Percentiles rank a stretch among this genome's conserved stretches.
Evolutionary conservation across 2,329 filamentous ascomycete species (phyloP).

Genomic region (Harringtonia aguacate): DNA sequence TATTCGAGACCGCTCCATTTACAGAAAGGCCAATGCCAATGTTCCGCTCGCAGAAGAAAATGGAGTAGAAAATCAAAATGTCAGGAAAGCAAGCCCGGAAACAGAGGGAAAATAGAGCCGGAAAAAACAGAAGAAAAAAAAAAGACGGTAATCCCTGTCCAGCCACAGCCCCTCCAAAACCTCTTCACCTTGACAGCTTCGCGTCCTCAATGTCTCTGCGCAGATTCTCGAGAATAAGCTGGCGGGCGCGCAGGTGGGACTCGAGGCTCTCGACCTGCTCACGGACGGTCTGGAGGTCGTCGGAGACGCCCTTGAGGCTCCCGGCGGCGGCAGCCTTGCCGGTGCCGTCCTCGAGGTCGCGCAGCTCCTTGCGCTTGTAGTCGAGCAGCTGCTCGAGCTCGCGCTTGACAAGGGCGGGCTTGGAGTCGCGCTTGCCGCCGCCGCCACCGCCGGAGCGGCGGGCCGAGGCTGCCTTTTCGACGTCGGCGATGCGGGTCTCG

Average conservation of each 20-base stretch:
- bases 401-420: slow-evolving; percentile 84
- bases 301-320: slow-evolving; percentile 63
- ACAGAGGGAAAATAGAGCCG: no score
- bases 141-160: no score
- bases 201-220: slow-evolving; percentile 78
- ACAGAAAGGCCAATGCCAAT: neutral
- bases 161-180: no score
- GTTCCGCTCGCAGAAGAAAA: no score
- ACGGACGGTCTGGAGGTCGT: slow-evolving; percentile 81
- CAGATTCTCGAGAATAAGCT: slow-evolving; percentile 66
- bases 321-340: slow-evolving; percentile 59
- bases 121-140: no score
- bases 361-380: slow-evolving; percentile 76
- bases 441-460: slow-evolving; percentile 30
- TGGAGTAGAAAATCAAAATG: no score
- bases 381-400: slow-evolving; percentile 91
- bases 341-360: slow-evolving; percentile 62
- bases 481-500: slow-evolving; percentile 74
- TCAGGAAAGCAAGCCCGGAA: no score
- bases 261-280: slow-evolving; percentile 92
- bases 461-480: slow-evolving; percentile 64
- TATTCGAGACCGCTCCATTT: neutral
- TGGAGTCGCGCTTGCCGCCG: slow-evolving; percentile 59
- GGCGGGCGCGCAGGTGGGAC: slow-evolving; percentile 64
- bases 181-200: slow-evolving; percentile 45